Evolutionary conservation across 2,329 filamentous ascomycete species (phyloP).

Genomic region (Trichoderma cornu-damae): DNA sequence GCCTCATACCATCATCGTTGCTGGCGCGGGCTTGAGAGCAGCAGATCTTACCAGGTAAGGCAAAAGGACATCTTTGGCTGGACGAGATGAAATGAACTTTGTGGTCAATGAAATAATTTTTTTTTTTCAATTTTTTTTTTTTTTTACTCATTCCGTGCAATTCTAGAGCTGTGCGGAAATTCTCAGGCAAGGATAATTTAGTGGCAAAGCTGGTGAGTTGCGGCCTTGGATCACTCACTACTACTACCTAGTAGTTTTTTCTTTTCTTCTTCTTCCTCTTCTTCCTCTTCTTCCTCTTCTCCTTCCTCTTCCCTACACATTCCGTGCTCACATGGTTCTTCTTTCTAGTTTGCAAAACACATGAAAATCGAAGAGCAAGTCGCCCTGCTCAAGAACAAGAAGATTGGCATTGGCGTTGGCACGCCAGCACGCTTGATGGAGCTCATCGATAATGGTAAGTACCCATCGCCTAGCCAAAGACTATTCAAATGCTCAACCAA

Average conservation of each 20-base stretch:
- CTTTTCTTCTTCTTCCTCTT: no score
- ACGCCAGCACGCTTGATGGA: constrained; percentile 80
- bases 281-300: no score
- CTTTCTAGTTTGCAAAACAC: constrained; percentile 77
- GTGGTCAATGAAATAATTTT: neutral
- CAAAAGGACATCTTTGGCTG: no score
- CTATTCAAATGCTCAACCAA: constrained; percentile 3
- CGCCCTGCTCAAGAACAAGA: constrained; percentile 62
- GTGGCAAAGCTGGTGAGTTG: constrained; percentile 70
- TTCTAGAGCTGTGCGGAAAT: constrained; percentile 63
- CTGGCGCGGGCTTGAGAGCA: constrained; percentile 76
- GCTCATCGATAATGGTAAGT: constrained; percentile 71
- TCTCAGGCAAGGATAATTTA: constrained; percentile 69
- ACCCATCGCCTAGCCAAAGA: neutral
- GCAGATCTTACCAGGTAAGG: constrained; percentile 72
- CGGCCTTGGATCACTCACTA: neutral
- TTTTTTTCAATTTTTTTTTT: no score
- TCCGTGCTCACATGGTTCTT: constrained; percentile 1
- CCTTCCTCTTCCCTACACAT: no score
- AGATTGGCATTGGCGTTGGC: constrained; percentile 82
- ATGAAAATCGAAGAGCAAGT: constrained; percentile 90
- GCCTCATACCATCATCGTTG: constrained; percentile 85
- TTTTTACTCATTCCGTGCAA: constrained; percentile 17
- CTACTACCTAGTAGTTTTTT: no score
- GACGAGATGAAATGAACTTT: neutral